Conservation (phyloP, 352 stramenopile genomes). For the Globisporangium rhizosaccharum region DNA sequence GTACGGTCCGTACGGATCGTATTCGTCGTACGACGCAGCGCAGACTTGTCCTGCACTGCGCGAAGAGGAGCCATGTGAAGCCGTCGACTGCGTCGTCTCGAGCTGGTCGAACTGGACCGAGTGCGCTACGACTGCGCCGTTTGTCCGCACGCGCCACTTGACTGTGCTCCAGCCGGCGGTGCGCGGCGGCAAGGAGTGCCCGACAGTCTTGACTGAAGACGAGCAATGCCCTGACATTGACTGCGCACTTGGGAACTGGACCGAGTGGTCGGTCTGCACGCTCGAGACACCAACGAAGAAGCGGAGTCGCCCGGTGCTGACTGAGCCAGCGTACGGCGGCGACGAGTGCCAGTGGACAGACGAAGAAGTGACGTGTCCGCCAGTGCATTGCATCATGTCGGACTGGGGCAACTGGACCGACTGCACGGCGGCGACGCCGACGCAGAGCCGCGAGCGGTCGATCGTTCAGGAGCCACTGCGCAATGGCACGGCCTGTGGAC, state of each 20-base stretch:
- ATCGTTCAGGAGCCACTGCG: conserved; percentile 30
- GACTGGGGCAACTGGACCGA: conserved; percentile 39
- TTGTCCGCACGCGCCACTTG: conserved; percentile 29
- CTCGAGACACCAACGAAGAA: conserved; percentile 19
- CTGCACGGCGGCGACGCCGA: conserved; percentile 38
- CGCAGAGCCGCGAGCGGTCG: conserved; percentile 31
- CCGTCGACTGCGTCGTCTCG: conserved; percentile 44
- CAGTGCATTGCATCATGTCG: conserved; percentile 33
- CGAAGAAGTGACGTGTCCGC: conserved; percentile 32
- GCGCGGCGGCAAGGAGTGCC: conserved; percentile 33
- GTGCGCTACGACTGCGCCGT: conserved; percentile 29
- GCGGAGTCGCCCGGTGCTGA: conserved; percentile 23
- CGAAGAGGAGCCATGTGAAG: conserved; percentile 37
- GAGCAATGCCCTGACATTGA: conserved; percentile 29
- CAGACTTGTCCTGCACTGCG: conserved; percentile 28
- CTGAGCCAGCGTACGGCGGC: conserved; percentile 19
- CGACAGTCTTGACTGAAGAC: conserved; percentile 25
- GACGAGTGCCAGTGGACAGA: conserved; percentile 23
- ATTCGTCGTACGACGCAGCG: neutral
- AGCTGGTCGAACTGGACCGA: conserved; percentile 45
- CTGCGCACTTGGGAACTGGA: conserved; percentile 31
- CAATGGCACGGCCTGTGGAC: conserved; percentile 27
- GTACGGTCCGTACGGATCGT: neutral
- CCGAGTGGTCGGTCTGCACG: conserved; percentile 31
- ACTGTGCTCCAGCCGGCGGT: conserved; percentile 33